Base-by-base conservation (phyloP, 352 stramenopile genomes). In the Lagenidium giganteum region DNA sequence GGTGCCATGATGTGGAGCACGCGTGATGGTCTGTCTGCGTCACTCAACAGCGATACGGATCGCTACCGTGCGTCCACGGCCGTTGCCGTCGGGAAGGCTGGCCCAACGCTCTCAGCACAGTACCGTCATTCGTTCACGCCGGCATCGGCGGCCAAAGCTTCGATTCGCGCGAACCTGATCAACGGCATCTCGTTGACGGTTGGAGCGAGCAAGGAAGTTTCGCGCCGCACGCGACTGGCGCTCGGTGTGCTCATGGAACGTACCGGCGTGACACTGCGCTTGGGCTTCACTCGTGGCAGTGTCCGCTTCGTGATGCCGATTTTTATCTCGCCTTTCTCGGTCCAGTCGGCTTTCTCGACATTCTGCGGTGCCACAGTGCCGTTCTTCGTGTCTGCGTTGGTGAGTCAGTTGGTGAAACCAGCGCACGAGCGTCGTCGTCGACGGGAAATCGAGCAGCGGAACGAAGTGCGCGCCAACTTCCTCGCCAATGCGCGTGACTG, bases 231-330 rank as follows among this genome's bases (percentile, higher is more conserved):
- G 17, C 64, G 73, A 7, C 21, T 87, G 22, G 73, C 70, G 3
- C 41, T 88, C 26, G 78, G 77, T 18, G 66, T 85, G 2, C 42
- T 88, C 45, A 47, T 93, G 6, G 61, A 67, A 6, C 63, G 62
- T 7, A 34, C 67, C 6, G 74, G 75, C 21, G 67, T 89, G 25
- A 87, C 75, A 21, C 55, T 93, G 30, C 66, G 72, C 24, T 8
- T 86, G 16, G 79, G 77, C 34, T 88, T 90, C 48, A 86, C 77
- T 18, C 75, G 80, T 17, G 80, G 80, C 32, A 87, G 64, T 55
- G 75, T 93, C 13, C 77, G 80, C 22, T 93, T 93, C 30, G 80
- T 89, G 20, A 56, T 90, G 49, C 80, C 80, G 13, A 86, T 93
- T 56, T 87, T 87, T 53, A 44, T 93, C 33, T 81, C 77, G 8